Evolutionary conservation across 768 basidiomycete species (phyloP).

Genomic region (Flagelloscypha sp.): DNA sequence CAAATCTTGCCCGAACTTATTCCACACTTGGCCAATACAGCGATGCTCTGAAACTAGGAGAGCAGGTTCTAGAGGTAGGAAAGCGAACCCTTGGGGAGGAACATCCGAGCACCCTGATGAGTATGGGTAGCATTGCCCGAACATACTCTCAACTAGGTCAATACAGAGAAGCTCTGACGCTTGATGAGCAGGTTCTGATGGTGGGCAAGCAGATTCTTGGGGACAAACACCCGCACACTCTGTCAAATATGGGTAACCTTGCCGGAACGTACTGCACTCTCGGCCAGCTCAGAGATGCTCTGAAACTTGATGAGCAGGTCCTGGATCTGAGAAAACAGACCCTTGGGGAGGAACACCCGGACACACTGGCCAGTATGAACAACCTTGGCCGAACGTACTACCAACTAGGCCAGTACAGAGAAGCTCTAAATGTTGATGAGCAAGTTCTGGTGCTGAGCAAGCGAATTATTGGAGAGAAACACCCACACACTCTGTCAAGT

Average conservation of each 20-base stretch:
- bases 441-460: neutral
- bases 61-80: neutral
- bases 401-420: slow-evolving; percentile 1
- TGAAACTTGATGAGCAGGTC: too few species aligned
- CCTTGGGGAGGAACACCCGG: slow-evolving; percentile 6
- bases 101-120: slow-evolving; percentile 5
- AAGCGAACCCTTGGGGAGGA: slow-evolving; percentile 4
- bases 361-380: slow-evolving; percentile 4
- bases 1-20: slow-evolving; percentile 8
- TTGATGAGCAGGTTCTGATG: too few species aligned
- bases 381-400: slow-evolving; percentile 8
- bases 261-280: too few species aligned
- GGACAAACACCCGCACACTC: too few species aligned
- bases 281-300: too few species aligned
- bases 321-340: too few species aligned
- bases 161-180: too few species aligned
- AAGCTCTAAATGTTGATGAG: slow-evolving; percentile 3
- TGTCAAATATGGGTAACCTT: too few species aligned
- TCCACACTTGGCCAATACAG: slow-evolving; percentile 1
- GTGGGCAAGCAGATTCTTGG: too few species aligned
- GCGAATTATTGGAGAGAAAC: slow-evolving; percentile 1
- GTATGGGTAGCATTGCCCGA: slow-evolving; percentile 8
- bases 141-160: too few species aligned
- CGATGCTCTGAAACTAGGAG: slow-evolving; percentile 2
- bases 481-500: slow-evolving; percentile 5